phyloP scores from a whole-genome alignment of 805 yeast genomes.

The Metschnikowia rubicola region DNA sequence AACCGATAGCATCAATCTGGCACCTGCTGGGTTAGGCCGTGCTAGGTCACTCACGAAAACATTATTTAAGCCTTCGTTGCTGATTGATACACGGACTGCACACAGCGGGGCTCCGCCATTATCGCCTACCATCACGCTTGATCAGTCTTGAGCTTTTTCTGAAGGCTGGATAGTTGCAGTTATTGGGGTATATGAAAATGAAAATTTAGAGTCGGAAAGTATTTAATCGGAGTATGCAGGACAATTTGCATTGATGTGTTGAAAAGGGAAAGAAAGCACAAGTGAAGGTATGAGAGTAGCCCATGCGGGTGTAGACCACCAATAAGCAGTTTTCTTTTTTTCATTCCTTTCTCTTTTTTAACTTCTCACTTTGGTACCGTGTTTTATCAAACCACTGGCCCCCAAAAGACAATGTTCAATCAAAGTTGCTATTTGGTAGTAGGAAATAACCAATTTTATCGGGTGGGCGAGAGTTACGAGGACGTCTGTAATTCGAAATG shows the following conservation, averaged over 20 bases:
- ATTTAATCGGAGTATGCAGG: too few relatives aligned
- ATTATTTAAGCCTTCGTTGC: slow-evolving; percentile 33
- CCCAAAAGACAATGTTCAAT: too few relatives aligned
- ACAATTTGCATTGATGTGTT: too few relatives aligned
- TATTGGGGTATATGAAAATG: neutral
- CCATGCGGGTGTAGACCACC: too few relatives aligned
- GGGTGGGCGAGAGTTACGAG: neutral
- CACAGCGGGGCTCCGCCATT: slow-evolving; percentile 13
- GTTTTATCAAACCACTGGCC: too few relatives aligned
- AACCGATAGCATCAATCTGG: neutral
- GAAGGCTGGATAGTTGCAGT: neutral
- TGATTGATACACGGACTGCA: slow-evolving; percentile 18
- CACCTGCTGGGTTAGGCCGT: slow-evolving; percentile 12
- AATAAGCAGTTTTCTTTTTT: too few relatives aligned
- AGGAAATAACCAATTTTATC: neutral
- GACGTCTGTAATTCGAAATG: neutral
- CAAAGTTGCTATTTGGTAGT: too few relatives aligned
- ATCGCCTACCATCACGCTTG: slow-evolving; percentile 39
- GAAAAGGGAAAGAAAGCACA: too few relatives aligned
- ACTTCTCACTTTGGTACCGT: too few relatives aligned
- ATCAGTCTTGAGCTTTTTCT: slow-evolving; percentile 20
- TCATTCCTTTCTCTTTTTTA: too few relatives aligned
- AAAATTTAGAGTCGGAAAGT: too few relatives aligned
- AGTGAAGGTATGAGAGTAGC: too few relatives aligned
- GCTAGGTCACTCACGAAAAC: slow-evolving; percentile 33